Evolutionary conservation across 345 rosid genomes (phyloP).

Genomic region (Arabidopsis arenosa): DNA sequence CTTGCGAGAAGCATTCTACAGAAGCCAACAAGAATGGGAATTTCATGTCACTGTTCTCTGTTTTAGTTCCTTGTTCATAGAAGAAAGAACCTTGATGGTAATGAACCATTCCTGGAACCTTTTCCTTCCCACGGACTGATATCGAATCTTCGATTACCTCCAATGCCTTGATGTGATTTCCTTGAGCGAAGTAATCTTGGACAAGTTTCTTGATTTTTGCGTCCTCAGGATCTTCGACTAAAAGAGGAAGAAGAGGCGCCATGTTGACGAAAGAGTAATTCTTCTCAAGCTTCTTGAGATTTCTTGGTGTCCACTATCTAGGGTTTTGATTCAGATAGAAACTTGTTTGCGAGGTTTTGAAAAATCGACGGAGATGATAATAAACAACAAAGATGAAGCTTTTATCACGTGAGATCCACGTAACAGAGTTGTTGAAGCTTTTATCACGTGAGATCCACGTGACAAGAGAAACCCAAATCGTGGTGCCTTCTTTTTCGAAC

Average conservation of each 20-base stretch:
- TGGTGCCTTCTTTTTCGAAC: neutral
- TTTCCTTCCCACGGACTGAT: neutral
- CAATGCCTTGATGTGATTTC: conserved; percentile 1
- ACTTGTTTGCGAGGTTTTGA: neutral
- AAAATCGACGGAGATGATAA: neutral
- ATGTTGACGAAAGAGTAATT: neutral
- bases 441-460: conserved; percentile 4
- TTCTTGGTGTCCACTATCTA: neutral
- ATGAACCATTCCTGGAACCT: neutral
- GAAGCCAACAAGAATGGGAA: conserved; percentile 10
- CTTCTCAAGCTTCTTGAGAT: conserved; percentile 16
- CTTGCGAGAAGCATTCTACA: conserved; percentile 5
- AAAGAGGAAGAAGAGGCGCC: neutral
- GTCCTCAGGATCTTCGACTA: neutral
- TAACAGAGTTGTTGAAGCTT: neutral
- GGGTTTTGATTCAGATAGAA: neutral
- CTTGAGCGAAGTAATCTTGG: neutral
- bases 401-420: conserved; percentile 1
- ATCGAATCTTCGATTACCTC: conserved; percentile 27
- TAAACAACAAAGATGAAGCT: neutral
- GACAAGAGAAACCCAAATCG: neutral
- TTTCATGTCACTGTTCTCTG: neutral
- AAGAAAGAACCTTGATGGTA: conserved; percentile 4
- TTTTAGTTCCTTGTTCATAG: neutral
- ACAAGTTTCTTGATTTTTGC: neutral